Evolutionary conservation across 495 filamentous ascomycete species (phyloP).

Genomic region (Trichoderma gamsii): DNA sequence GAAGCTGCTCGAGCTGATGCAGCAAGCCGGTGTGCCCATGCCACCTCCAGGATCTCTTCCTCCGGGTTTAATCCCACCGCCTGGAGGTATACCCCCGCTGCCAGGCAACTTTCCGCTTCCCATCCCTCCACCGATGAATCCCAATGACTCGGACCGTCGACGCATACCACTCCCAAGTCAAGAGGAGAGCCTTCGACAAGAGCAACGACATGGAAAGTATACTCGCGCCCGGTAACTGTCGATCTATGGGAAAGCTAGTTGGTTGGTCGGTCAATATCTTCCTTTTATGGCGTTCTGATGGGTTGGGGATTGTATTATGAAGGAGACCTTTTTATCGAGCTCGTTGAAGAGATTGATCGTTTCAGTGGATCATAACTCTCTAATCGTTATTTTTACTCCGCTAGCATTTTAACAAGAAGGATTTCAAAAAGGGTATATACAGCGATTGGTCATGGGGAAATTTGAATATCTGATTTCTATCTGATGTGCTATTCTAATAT

Average conservation of each 20-base stretch:
- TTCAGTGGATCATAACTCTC: background rate
- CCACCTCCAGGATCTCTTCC: constrained; percentile 40
- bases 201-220: constrained; percentile 63
- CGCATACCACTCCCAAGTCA: constrained; percentile 72
- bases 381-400: background rate
- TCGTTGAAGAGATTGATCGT: background rate
- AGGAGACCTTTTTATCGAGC: background rate
- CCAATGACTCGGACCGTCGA: constrained; percentile 32
- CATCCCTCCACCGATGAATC: constrained; percentile 31
- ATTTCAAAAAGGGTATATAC: background rate
- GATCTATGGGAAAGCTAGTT: background rate
- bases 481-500: background rate
- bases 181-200: constrained; percentile 70
- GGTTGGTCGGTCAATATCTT: background rate
- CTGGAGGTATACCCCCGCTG: constrained; percentile 46
- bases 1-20: constrained; percentile 58
- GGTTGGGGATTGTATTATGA: background rate
- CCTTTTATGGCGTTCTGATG: background rate
- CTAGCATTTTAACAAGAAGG: background rate
- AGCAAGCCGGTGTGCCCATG: constrained; percentile 45
- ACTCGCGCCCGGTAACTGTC: constrained; percentile 41
- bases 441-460: background rate
- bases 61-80: constrained; percentile 46
- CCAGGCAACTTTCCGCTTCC: constrained; percentile 36
- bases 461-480: constrained; percentile 3